These are phyloP conservation scores for Claviceps sp. DNA, from an alignment of 2,329 filamentous ascomycete genomes.

Conservation along the genomic window DNA sequence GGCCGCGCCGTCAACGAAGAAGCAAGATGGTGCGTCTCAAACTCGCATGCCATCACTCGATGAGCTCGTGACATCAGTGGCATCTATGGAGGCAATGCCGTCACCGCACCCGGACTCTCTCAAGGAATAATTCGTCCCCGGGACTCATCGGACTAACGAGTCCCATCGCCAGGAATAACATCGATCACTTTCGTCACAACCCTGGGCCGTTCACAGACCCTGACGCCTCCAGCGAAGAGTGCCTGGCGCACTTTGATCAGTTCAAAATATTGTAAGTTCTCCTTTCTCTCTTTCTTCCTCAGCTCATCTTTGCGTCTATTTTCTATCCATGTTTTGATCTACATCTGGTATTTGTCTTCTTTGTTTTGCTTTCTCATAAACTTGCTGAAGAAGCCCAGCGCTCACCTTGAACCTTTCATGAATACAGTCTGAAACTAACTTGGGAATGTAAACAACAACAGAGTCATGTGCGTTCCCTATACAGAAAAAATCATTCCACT, in stretches of 20 bases:
- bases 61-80: not conserved
- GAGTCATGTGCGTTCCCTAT: slow-evolving; percentile 33
- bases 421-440: not conserved
- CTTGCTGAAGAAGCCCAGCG: not conserved
- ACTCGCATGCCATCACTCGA: not conserved
- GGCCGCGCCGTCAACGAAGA: slow-evolving; percentile 12
- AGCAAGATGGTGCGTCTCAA: slow-evolving; percentile 20
- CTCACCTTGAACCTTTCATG: no score
- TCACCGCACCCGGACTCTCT: not conserved
- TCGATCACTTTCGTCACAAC: slow-evolving; percentile 66
- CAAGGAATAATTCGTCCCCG: not conserved
- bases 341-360: not conserved
- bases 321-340: no score
- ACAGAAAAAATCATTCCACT: no score
- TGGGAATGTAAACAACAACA: slow-evolving; percentile 13
- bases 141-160: not conserved
- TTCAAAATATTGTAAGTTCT: slow-evolving; percentile 60
- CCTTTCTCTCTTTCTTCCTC: not conserved
- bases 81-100: not conserved
- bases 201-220: slow-evolving; percentile 71
- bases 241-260: slow-evolving; percentile 44
- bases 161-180: slow-evolving; percentile 51
- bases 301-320: no score
- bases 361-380: not conserved
- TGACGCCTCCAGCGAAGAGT: slow-evolving; percentile 37